These are phyloP conservation scores for Nannochloropsis gaditana DNA, from an alignment of 108 stramenopile species.

Conservation along the genomic window DNA sequence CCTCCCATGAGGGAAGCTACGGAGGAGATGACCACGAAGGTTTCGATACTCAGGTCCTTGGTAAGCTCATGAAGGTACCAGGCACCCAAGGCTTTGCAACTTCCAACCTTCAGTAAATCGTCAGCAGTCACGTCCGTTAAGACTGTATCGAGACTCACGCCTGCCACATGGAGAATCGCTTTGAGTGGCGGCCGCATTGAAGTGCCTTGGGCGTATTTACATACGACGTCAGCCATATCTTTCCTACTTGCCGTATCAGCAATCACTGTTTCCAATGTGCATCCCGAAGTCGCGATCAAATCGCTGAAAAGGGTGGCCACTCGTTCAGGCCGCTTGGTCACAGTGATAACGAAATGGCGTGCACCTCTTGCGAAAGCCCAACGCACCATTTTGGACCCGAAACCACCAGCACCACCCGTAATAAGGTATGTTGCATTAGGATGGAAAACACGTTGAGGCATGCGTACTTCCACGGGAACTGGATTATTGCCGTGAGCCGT, in stretches of 20 bases:
- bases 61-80: neutral
- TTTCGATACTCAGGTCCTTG: neutral
- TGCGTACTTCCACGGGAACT: neutral
- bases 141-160: constrained; percentile 16
- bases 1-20: constrained; percentile 14
- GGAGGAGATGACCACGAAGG: neutral
- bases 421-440: neutral
- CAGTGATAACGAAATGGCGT: neutral
- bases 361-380: neutral
- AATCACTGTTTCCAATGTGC: neutral
- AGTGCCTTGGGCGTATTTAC: neutral
- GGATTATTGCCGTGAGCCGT: neutral
- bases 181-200: neutral
- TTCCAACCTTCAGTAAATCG: neutral
- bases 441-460: neutral
- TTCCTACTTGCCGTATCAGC: constrained; percentile 1
- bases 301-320: neutral
- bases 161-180: neutral
- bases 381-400: constrained; percentile 1
- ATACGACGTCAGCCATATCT: neutral
- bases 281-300: neutral
- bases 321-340: neutral
- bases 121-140: neutral
- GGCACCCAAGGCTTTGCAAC: neutral
- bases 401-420: constrained; percentile 18